Conservation (phyloP, 1,284 basidiomycete species). For the Tranzscheliella williamsii region DNA sequence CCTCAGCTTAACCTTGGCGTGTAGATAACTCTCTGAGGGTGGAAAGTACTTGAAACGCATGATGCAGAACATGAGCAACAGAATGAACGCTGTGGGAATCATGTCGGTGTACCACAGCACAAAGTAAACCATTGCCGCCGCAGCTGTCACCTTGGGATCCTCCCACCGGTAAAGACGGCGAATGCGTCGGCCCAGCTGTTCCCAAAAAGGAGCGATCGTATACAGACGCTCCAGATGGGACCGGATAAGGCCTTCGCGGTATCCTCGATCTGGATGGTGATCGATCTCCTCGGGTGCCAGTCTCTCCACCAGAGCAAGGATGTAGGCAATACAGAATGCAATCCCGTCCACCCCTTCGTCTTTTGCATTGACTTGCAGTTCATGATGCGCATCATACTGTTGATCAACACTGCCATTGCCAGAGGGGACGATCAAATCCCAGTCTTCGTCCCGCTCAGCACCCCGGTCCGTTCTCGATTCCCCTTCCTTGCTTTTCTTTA, state of each 20-base stretch:
- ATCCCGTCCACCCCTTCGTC: conserved; percentile 53
- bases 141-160: conserved; percentile 42
- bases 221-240: conserved; percentile 59
- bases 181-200: conserved; percentile 40
- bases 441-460: conserved; percentile 17
- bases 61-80: conserved; percentile 53
- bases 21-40: conserved; percentile 55
- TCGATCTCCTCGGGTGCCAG: conserved; percentile 59
- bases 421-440: conserved; percentile 38
- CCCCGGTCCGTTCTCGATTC: not conserved
- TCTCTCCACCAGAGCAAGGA: conserved; percentile 55
- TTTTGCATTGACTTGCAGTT: conserved; percentile 43
- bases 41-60: conserved; percentile 59
- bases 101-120: conserved; percentile 59
- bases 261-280: conserved; percentile 49
- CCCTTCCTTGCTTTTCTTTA: conserved; percentile 5
- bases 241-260: conserved; percentile 54
- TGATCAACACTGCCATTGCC: conserved; percentile 3
- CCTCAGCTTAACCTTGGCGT: conserved; percentile 53
- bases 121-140: conserved; percentile 59
- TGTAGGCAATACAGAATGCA: conserved; percentile 58
- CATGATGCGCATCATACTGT: conserved; percentile 7
- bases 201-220: conserved; percentile 60
- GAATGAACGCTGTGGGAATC: conserved; percentile 56
- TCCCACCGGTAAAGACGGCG: conserved; percentile 40